Percentiles rank a stretch among this genome's conserved stretches.
Evolutionary conservation across 306 rosid species (phyloP).

Genomic region (Glycine tomentella): DNA sequence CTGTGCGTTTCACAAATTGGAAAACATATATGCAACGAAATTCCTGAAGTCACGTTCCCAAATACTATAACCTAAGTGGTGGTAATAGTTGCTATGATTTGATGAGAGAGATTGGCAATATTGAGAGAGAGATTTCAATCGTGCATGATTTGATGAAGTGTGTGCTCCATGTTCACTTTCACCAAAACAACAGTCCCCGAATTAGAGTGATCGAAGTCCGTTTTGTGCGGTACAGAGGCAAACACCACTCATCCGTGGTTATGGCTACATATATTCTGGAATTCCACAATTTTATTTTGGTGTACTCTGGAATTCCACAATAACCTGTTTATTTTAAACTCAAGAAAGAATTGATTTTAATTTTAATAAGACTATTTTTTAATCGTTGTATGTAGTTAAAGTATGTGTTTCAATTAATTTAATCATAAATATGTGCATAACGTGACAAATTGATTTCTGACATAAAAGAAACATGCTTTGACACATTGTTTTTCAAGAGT

Average conservation of each 20-base stretch:
- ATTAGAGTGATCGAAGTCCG: not conserved
- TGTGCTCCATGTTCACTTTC: conserved; percentile 6
- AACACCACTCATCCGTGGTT: conserved; percentile 27
- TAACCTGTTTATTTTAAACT: not conserved
- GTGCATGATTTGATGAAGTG: conserved; percentile 14
- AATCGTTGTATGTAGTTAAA: not conserved
- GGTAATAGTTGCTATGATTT: not conserved
- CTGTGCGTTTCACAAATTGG: no score
- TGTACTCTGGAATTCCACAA: not conserved
- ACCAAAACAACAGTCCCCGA: conserved; percentile 32
- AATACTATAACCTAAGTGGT: not conserved
- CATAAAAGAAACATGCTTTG: not conserved
- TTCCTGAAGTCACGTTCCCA: no score
- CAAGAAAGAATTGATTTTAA: no score
- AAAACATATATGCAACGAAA: no score
- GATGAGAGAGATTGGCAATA: no score
- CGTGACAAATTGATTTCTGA: not conserved
- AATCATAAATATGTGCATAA: not conserved
- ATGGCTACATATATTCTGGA: conserved; percentile 51
- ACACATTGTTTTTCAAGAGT: conserved; percentile 3
- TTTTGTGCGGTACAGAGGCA: conserved; percentile 49
- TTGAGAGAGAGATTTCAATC: not conserved
- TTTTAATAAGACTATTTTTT: no score
- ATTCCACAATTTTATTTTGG: not conserved
- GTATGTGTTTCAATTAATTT: not conserved